These are phyloP conservation scores for Mycena pura DNA, from an alignment of 768 basidiomycete genomes.

Conservation along the genomic window DNA sequence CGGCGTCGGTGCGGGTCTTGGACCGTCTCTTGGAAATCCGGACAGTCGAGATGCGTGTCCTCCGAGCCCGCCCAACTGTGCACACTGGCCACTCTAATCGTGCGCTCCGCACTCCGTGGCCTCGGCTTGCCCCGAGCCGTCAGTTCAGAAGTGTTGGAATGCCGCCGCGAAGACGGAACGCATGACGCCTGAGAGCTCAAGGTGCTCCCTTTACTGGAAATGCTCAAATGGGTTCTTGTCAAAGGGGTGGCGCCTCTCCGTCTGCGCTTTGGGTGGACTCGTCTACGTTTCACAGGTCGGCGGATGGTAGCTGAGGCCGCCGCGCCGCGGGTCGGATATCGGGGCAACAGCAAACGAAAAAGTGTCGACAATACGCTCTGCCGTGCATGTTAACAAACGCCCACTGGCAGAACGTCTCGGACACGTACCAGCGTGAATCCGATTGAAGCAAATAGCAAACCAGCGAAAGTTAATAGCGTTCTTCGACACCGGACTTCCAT, in stretches of 20 bases:
- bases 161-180: background rate
- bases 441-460: slow-evolving; percentile 21
- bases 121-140: background rate
- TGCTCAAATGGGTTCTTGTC: slow-evolving; percentile 16
- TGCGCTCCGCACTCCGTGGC: slow-evolving; percentile 3
- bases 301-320: slow-evolving; percentile 8
- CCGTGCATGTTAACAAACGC: background rate
- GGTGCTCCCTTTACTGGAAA: slow-evolving; percentile 3
- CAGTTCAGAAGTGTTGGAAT: background rate
- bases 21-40: slow-evolving; percentile 5
- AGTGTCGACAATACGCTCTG: slow-evolving; percentile 27
- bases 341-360: slow-evolving; percentile 15
- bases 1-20: background rate
- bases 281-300: background rate
- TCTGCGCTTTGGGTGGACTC: background rate
- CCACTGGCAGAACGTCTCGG: background rate
- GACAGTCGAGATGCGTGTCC: background rate
- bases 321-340: slow-evolving; percentile 8
- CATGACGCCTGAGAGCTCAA: slow-evolving; percentile 4
- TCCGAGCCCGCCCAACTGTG: slow-evolving; percentile 6
- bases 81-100: background rate
- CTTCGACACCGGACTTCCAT: slow-evolving; percentile 26
- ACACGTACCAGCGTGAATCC: slow-evolving; percentile 26
- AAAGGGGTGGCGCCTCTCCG: background rate
- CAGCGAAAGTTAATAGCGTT: slow-evolving; percentile 18